phyloP scores from a whole-genome alignment of 768 basidiomycete genomes.

The Leccinum obscurum region DNA sequence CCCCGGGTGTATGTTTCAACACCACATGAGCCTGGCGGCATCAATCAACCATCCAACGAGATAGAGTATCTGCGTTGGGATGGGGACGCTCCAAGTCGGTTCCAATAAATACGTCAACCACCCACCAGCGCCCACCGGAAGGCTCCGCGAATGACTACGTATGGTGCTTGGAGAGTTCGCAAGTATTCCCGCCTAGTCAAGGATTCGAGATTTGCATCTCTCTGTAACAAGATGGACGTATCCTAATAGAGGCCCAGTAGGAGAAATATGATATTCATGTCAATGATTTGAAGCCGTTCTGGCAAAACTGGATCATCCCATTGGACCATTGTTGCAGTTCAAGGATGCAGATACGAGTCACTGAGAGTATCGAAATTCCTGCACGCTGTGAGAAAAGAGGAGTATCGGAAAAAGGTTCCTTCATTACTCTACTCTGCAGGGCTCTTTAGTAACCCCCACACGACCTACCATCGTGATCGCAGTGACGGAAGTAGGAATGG shows the following conservation, averaged over 20 bases:
- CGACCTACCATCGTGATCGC: background rate
- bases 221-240: constrained; percentile 3
- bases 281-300: background rate
- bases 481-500: constrained; percentile 1
- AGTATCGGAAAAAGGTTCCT: background rate
- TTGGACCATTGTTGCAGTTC: constrained; percentile 18
- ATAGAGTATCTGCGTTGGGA: constrained; percentile 22
- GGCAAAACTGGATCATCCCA: constrained; percentile 16
- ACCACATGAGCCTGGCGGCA: too few species aligned
- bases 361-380: background rate
- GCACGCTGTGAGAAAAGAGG: background rate
- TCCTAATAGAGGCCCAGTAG: constrained; percentile 25
- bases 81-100: background rate
- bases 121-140: constrained; percentile 31
- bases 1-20: too few species aligned
- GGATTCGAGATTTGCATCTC: background rate
- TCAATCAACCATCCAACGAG: constrained; percentile 19
- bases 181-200: constrained; percentile 29
- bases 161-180: constrained; percentile 20
- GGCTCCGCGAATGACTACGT: constrained; percentile 22
- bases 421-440: background rate
- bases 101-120: background rate
- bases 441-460: background rate
- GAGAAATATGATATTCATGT: constrained; percentile 17
- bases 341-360: background rate